These are phyloP conservation scores for Gyrodon lividus DNA, from an alignment of 768 basidiomycete genomes.

Conservation along the genomic window DNA sequence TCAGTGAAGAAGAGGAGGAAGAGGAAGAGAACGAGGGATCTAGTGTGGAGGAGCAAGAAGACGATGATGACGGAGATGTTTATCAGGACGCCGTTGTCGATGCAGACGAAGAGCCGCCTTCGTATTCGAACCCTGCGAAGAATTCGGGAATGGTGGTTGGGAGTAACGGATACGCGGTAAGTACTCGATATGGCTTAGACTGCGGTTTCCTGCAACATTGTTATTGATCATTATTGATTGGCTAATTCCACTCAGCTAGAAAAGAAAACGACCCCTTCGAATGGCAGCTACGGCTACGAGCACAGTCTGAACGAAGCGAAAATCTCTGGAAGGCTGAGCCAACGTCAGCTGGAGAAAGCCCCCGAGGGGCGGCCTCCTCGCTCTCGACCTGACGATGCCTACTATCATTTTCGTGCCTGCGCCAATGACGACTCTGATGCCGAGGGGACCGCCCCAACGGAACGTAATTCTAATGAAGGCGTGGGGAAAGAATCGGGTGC, in stretches of 20 bases:
- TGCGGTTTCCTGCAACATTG: background rate
- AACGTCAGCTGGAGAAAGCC: constrained; percentile 72
- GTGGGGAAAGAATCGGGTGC: constrained; percentile 12
- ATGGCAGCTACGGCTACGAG: constrained; percentile 2
- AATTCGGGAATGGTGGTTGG: constrained; percentile 41
- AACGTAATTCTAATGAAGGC: constrained; percentile 10
- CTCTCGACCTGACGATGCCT: background rate
- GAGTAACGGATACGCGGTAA: constrained; percentile 62
- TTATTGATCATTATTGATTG: constrained; percentile 1
- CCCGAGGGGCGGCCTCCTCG: constrained; percentile 54
- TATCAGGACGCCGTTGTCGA: constrained; percentile 37
- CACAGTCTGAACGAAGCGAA: background rate
- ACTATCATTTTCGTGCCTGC: background rate
- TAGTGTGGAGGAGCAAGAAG: constrained; percentile 42
- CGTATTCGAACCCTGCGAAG: constrained; percentile 53
- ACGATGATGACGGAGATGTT: constrained; percentile 52
- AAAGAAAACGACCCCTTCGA: constrained; percentile 36
- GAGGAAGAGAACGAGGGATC: constrained; percentile 59
- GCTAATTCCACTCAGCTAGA: constrained; percentile 39
- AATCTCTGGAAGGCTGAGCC: constrained; percentile 45
- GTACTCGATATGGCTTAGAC: constrained; percentile 24
- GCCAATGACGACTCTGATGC: constrained; percentile 12
- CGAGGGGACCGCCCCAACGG: constrained; percentile 5
- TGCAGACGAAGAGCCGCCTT: constrained; percentile 56
- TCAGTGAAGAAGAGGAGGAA: constrained; percentile 70